Conservation (phyloP, 148 eudicot species). For the Rhododendron henanense region DNA sequence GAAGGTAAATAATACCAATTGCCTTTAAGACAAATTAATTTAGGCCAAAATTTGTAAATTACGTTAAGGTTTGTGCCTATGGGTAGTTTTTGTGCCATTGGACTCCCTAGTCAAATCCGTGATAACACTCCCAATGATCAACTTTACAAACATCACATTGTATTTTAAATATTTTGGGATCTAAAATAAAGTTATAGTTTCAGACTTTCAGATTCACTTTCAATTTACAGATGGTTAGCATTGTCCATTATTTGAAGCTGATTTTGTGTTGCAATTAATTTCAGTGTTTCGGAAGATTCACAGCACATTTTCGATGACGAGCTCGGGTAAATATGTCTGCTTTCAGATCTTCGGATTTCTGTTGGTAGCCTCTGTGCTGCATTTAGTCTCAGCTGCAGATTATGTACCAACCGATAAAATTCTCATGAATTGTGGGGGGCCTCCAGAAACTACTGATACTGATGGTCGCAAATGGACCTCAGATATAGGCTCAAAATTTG, state of each 20-base stretch:
- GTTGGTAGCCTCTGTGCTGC: conserved; percentile 23
- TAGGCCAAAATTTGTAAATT: not conserved
- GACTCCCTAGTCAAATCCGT: not conserved
- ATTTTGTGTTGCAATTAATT: not conserved
- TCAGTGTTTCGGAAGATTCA: not conserved
- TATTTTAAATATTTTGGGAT: not conserved
- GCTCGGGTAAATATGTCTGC: conserved; percentile 15
- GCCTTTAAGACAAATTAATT: not conserved
- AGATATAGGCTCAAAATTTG: conserved; percentile 59
- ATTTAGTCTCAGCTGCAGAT: conserved; percentile 40
- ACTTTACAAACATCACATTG: not conserved
- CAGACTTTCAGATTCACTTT: too few relatives aligned
- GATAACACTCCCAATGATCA: not conserved
- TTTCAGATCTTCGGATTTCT: conserved; percentile 18
- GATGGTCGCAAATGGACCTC: conserved; percentile 75
- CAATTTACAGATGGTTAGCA: not conserved
- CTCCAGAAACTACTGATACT: conserved; percentile 37
- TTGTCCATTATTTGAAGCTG: not conserved
- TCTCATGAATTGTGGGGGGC: conserved; percentile 66
- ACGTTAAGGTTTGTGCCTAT: not conserved
- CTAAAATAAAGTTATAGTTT: too few relatives aligned
- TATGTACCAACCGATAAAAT: conserved; percentile 61
- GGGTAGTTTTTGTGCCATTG: not conserved
- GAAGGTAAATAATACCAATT: not conserved
- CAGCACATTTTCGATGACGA: conserved; percentile 31